Base-by-base conservation (phyloP, 768 basidiomycete genomes). In the Dendrothele bispora region DNA sequence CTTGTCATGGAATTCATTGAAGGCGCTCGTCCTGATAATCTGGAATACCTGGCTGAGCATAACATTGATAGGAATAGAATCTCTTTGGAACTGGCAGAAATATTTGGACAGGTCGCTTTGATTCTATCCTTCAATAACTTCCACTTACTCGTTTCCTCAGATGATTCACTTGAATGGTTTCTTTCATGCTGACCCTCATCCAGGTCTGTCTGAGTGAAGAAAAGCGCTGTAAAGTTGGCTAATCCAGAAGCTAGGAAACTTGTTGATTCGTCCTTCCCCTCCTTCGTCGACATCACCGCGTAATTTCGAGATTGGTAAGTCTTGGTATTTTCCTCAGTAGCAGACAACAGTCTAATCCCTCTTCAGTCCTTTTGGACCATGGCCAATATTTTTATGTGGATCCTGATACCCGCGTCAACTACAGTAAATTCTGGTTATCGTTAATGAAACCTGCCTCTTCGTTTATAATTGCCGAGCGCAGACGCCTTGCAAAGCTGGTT, bases 231-330 rank as follows among this genome's bases (percentile, higher is more conserved):
- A n/a, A n/a, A n/a, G n/a, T n/a, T n/a, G n/a, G n/a, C n/a, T n/a
- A n/a, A n/a, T n/a, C n/a, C n/a, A n/a, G n/a, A n/a, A n/a, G n/a
- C 37, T 58, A 79, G 95, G 95, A 4, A 98, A 98, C 64, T 73
- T 99, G 21, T 74, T 98, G 24, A 97, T 99, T 38, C 83, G 97
- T 46, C 83, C 88, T 1, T 80, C 86, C 5, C 76, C 78, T 6
- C 54, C 60, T 14, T 54, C 51, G 3, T 88, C 91, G 1, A 77
- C 71, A 48, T 92, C 91, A 7, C 90, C 91, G 0, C 90, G 90
- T 68, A 98, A 98, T 62, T 98, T 98, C 57, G 97, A 99, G 61
- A 88, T 98, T 42, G 94, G n/a, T n/a, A n/a, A n/a, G n/a, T n/a
- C n/a, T n/a, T n/a, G n/a, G n/a, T n/a, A n/a, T n/a, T n/a, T n/a